Evolutionary conservation across 2,329 filamentous ascomycete species (phyloP).

Genomic region (Fusarium napiforme): DNA sequence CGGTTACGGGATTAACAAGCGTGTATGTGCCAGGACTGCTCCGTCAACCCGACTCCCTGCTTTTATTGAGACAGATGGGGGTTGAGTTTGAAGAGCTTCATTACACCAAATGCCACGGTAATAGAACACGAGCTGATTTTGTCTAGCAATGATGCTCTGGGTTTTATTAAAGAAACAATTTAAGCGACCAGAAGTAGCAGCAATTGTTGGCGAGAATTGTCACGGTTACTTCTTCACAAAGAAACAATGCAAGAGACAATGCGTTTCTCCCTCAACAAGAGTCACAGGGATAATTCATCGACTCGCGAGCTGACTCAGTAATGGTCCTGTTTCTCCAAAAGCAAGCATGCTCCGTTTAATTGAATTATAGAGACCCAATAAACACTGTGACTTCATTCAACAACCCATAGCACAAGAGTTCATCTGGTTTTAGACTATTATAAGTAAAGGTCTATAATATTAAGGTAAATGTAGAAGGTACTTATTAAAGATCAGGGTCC

Average conservation of each 20-base stretch:
- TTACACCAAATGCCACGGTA: slow-evolving; percentile 12
- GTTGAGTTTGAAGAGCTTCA: background rate
- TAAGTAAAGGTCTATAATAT: background rate
- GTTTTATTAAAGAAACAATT: background rate
- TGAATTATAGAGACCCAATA: slow-evolving; percentile 11
- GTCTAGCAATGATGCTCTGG: slow-evolving; percentile 5
- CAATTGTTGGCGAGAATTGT: background rate
- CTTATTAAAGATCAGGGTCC: background rate
- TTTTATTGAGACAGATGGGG: slow-evolving; percentile 21
- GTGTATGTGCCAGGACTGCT: background rate
- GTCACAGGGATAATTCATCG: background rate
- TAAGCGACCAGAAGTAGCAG: background rate
- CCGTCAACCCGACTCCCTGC: slow-evolving; percentile 22
- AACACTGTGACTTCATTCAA: background rate
- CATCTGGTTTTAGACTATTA: background rate
- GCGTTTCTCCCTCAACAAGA: background rate
- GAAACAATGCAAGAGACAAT: slow-evolving; percentile 4
- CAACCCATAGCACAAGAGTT: background rate
- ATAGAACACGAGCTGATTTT: slow-evolving; percentile 4
- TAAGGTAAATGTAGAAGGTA: background rate
- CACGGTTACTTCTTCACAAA: background rate
- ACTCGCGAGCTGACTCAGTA: background rate
- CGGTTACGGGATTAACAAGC: slow-evolving; percentile 27
- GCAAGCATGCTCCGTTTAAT: background rate
- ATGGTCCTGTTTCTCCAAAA: slow-evolving; percentile 8